Evolutionary conservation across 352 stramenopile genomes (phyloP).

Genomic region (Discostella stelligera): DNA sequence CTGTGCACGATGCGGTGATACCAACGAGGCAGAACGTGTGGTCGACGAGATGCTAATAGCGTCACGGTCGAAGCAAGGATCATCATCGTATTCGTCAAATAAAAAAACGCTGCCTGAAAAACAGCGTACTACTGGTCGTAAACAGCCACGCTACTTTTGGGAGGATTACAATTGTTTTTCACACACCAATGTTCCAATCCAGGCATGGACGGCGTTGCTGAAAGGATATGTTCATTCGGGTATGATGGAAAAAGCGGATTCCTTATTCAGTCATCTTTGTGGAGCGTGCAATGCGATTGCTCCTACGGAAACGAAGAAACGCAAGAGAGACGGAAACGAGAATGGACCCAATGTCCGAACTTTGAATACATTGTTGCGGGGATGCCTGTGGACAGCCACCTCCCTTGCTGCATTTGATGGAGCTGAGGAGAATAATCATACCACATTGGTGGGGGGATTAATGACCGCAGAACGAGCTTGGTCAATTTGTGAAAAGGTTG

Average conservation of each 20-base stretch:
- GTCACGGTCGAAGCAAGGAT: background rate
- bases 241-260: slow-evolving; percentile 59
- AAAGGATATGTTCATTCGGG: slow-evolving; percentile 77
- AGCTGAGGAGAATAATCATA: background rate
- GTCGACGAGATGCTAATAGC: slow-evolving; percentile 26
- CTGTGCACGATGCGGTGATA: slow-evolving; percentile 66
- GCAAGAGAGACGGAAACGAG: slow-evolving; percentile 12
- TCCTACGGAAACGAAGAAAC: slow-evolving; percentile 7
- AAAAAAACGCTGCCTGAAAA: background rate
- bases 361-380: slow-evolving; percentile 75
- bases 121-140: background rate
- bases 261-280: slow-evolving; percentile 68
- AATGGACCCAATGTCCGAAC: slow-evolving; percentile 70
- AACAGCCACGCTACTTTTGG: slow-evolving; percentile 29
- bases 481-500: slow-evolving; percentile 21
- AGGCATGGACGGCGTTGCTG: slow-evolving; percentile 67
- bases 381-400: slow-evolving; percentile 74
- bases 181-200: slow-evolving; percentile 40
- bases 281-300: background rate
- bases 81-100: background rate
- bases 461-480: slow-evolving; percentile 64
- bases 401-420: slow-evolving; percentile 29
- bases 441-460: slow-evolving; percentile 59
- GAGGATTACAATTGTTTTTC: slow-evolving; percentile 10
- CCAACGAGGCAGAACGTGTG: slow-evolving; percentile 36